Conservation (phyloP, 495 filamentous ascomycete species). For the Podospora didyma region DNA sequence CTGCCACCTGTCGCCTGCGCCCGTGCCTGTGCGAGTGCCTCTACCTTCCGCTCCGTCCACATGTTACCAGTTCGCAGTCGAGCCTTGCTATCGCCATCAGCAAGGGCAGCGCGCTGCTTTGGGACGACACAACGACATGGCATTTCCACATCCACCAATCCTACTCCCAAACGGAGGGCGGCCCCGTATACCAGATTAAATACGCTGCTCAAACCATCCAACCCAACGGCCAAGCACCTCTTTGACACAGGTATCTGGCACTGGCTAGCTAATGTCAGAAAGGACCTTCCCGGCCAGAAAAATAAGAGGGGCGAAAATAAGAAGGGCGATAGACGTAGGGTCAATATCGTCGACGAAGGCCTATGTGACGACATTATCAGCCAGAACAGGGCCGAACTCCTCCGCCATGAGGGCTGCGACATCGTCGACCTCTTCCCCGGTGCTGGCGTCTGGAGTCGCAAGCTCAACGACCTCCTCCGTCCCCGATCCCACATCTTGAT, state of each 20-base stretch:
- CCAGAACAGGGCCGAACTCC: constrained; percentile 46
- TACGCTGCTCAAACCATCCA: background rate
- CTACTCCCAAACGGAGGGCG: too few relatives aligned
- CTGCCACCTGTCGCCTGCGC: too few relatives aligned
- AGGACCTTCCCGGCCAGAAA: background rate
- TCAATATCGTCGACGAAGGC: constrained; percentile 54
- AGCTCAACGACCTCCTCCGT: constrained; percentile 66
- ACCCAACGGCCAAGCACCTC: background rate
- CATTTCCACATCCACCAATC: too few relatives aligned
- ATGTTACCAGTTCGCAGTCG: constrained; percentile 5
- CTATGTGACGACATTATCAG: constrained; percentile 50
- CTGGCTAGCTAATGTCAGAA: background rate
- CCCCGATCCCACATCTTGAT: constrained; percentile 79
- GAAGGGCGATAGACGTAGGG: constrained; percentile 18
- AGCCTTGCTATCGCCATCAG: background rate
- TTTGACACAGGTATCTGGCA: background rate
- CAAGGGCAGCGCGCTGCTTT: background rate
- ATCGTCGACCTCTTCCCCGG: constrained; percentile 85
- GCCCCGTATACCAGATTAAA: background rate
- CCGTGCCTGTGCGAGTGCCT: too few relatives aligned
- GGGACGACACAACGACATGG: background rate
- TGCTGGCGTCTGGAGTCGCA: constrained; percentile 66
- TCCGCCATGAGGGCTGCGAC: constrained; percentile 63
- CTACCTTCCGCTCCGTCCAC: background rate
- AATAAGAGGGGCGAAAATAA: background rate